A percentile compares a stretch with the other conserved stretches of the same genome.
These are phyloP conservation scores for Asterionellopsis glacialis DNA, from an alignment of 108 stramenopile genomes.

Conservation along the genomic window DNA sequence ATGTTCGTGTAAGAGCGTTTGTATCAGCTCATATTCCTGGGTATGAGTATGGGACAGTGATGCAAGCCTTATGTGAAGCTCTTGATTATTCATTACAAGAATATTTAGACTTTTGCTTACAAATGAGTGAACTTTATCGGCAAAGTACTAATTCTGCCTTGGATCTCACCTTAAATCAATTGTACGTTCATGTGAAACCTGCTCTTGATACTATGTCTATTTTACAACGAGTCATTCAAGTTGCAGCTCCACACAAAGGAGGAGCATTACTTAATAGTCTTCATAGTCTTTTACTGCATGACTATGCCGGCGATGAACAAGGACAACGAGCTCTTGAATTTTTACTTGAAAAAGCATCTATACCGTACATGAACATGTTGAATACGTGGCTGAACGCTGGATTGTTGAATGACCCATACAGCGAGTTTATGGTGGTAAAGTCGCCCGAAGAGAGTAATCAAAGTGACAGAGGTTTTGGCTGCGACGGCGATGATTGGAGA, in stretches of 20 bases:
- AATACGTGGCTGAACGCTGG: slow-evolving; percentile 78
- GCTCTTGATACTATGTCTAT: slow-evolving; percentile 70
- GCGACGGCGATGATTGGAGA: slow-evolving; percentile 46
- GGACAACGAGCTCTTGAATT: slow-evolving; percentile 48
- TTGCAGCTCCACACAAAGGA: slow-evolving; percentile 54
- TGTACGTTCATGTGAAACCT: slow-evolving; percentile 71
- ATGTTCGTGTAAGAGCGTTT: slow-evolving; percentile 62
- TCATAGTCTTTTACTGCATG: slow-evolving; percentile 26
- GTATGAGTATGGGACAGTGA: slow-evolving; percentile 83
- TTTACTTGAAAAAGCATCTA: slow-evolving; percentile 61
- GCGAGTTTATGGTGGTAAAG: slow-evolving; percentile 83
- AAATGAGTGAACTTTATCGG: slow-evolving; percentile 55
- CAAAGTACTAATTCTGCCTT: slow-evolving; percentile 21
- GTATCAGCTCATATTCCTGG: slow-evolving; percentile 38
- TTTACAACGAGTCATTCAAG: slow-evolving; percentile 46
- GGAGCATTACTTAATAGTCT: slow-evolving; percentile 78
- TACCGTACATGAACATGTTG: slow-evolving; percentile 86
- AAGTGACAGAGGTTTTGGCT: slow-evolving; percentile 12
- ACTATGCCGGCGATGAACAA: slow-evolving; percentile 58
- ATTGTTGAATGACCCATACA: slow-evolving; percentile 77
- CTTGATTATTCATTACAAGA: slow-evolving; percentile 68
- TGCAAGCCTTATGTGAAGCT: slow-evolving; percentile 84
- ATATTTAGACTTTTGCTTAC: slow-evolving; percentile 66
- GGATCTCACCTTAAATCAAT: slow-evolving; percentile 52
- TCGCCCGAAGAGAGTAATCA: slow-evolving; percentile 10